These are phyloP conservation scores for Fusarium nodosum DNA, from an alignment of 2,329 filamentous ascomycete species.

Conservation along the genomic window DNA sequence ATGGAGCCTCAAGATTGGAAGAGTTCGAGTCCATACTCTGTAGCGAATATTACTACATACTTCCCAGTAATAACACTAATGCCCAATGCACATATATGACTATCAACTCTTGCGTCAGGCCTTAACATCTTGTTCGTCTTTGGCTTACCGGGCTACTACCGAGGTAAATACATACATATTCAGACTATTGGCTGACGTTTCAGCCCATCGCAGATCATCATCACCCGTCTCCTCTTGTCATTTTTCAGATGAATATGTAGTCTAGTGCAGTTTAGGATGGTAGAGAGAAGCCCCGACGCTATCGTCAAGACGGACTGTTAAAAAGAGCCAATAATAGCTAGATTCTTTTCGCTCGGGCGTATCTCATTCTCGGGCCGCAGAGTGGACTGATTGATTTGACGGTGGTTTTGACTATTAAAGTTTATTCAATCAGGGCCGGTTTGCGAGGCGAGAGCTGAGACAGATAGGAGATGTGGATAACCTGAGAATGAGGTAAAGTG, in stretches of 20 bases:
- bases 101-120: slow-evolving; percentile 13
- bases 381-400: slow-evolving; percentile 28
- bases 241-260: background rate
- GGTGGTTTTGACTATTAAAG: slow-evolving; percentile 35
- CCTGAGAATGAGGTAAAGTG: background rate
- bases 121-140: slow-evolving; percentile 1
- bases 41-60: background rate
- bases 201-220: slow-evolving; percentile 42
- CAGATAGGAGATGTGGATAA: background rate
- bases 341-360: slow-evolving; percentile 20
- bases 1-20: background rate
- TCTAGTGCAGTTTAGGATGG: background rate
- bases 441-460: slow-evolving; percentile 17
- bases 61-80: background rate
- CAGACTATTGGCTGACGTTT: slow-evolving; percentile 44
- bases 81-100: background rate
- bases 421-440: background rate
- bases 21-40: background rate
- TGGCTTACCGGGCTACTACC: background rate
- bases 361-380: slow-evolving; percentile 27
- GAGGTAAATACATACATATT: background rate
- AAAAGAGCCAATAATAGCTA: slow-evolving; percentile 23
- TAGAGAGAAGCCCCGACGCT: background rate
- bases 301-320: background rate
- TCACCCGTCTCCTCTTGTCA: background rate